phyloP scores from a whole-genome alignment of 1,284 basidiomycete genomes.

The Entoloma clypeatum region DNA sequence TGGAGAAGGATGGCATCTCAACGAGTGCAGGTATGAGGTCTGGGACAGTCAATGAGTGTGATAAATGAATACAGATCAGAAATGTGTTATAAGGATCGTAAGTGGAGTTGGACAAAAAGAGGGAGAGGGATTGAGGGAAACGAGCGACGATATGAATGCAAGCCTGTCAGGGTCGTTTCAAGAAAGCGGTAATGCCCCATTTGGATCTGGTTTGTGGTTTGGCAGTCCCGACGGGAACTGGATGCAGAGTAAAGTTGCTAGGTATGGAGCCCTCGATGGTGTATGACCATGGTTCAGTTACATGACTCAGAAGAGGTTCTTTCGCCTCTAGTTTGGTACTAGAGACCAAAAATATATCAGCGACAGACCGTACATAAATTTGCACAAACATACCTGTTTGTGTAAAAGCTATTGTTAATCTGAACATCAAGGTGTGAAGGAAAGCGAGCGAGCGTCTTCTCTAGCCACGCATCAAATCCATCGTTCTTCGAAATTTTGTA shows the following conservation, averaged over 20 bases:
- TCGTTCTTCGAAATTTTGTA: slow-evolving; percentile 19
- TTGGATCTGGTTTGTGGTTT: slow-evolving; percentile 4
- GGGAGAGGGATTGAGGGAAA: too few relatives aligned
- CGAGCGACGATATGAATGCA: too few relatives aligned
- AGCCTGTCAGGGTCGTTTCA: slow-evolving; percentile 4
- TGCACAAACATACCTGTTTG: slow-evolving; percentile 13
- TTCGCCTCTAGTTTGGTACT: slow-evolving; percentile 15
- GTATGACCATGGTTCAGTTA: slow-evolving; percentile 18
- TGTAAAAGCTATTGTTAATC: slow-evolving; percentile 14
- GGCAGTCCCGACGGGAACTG: slow-evolving; percentile 6
- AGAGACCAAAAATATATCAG: background rate
- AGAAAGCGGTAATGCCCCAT: slow-evolving; percentile 6
- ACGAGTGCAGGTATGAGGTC: too few relatives aligned
- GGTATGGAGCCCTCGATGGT: slow-evolving; percentile 9
- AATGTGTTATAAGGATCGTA: too few relatives aligned
- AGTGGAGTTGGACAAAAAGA: too few relatives aligned
- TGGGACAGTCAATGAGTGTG: too few relatives aligned
- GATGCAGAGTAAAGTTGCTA: slow-evolving; percentile 10
- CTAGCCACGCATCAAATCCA: slow-evolving; percentile 18
- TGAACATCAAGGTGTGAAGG: slow-evolving; percentile 13
- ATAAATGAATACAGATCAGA: too few relatives aligned
- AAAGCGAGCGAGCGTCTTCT: slow-evolving; percentile 11
- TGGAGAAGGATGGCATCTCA: too few relatives aligned
- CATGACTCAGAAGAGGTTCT: slow-evolving; percentile 10
- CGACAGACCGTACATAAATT: background rate